phyloP scores from a whole-genome alignment of 192 early-diverging fungal species.

The Diversispora epigaea region DNA sequence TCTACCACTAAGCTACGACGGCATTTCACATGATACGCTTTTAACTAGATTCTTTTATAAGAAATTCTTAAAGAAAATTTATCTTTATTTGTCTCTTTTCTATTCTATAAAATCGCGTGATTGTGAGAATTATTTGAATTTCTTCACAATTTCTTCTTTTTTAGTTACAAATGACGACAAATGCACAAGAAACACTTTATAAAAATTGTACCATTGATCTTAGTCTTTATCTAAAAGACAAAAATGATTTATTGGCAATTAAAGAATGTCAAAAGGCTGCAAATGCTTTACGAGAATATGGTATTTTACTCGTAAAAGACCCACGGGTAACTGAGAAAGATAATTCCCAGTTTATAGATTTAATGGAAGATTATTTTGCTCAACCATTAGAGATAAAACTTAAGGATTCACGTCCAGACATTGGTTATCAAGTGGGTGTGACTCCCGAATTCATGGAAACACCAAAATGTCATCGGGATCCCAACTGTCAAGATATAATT shows the following conservation, averaged over 20 bases:
- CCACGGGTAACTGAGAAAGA: constrained; percentile 60
- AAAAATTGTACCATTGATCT: constrained; percentile 46
- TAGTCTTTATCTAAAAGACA: constrained; percentile 54
- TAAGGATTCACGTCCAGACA: constrained; percentile 62
- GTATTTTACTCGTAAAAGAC: constrained; percentile 63
- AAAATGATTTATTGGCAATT: constrained; percentile 49
- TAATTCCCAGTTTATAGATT: constrained; percentile 53
- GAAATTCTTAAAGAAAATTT: no score
- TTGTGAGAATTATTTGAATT: no score
- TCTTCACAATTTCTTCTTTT: no score
- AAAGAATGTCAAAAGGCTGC: constrained; percentile 62
- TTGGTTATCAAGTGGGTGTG: constrained; percentile 56
- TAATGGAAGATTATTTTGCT: constrained; percentile 70
- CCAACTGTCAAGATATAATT: constrained; percentile 58
- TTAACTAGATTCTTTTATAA: no score
- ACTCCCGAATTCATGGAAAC: constrained; percentile 70
- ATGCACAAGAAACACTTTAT: no score
- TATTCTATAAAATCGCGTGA: no score
- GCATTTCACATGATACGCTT: constrained; percentile 13
- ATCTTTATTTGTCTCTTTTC: no score
- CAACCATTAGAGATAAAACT: constrained; percentile 62
- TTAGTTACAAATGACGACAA: no score
- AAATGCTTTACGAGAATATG: constrained; percentile 61
- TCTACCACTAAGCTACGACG: constrained; percentile 65
- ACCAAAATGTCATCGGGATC: constrained; percentile 61